Evolutionary conservation across 2,329 filamentous ascomycete species (phyloP).

Genomic region (Botrytis aclada): DNA sequence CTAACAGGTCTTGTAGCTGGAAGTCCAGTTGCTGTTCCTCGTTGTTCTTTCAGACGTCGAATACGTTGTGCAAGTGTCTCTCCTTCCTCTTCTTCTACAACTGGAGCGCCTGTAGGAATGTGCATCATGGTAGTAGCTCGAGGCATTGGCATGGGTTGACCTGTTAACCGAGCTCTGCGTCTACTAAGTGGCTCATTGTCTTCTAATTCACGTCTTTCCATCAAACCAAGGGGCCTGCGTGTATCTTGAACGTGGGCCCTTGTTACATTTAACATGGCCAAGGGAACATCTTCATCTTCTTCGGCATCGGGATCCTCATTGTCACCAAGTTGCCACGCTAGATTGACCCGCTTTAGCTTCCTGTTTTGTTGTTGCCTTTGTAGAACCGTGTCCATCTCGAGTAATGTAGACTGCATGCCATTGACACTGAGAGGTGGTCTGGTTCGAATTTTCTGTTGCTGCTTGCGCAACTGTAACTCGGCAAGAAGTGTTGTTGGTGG

Average conservation of each 20-base stretch:
- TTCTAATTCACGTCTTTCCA: conserved; percentile 80
- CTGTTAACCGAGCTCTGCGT: conserved; percentile 35
- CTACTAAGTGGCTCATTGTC: conserved; percentile 72
- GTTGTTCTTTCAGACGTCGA: conserved; percentile 56
- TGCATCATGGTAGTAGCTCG: conserved; percentile 35
- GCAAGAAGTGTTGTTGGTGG: conserved; percentile 87
- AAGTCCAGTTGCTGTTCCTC: conserved; percentile 42
- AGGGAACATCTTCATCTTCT: conserved; percentile 79
- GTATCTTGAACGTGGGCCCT: conserved; percentile 46
- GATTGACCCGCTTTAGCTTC: conserved; percentile 70
- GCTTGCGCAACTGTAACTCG: conserved; percentile 86
- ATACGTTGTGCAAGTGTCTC: conserved; percentile 67
- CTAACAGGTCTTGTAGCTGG: conserved; percentile 52
- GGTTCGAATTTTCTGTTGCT: conserved; percentile 78
- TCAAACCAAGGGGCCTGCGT: conserved; percentile 66
- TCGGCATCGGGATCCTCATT: conserved; percentile 47
- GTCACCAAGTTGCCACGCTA: conserved; percentile 83
- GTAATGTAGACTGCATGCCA: conserved; percentile 85
- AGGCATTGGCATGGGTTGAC: conserved; percentile 24
- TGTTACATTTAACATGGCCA: conserved; percentile 74
- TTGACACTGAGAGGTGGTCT: conserved; percentile 62
- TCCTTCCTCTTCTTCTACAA: conserved; percentile 46
- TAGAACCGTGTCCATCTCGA: conserved; percentile 87
- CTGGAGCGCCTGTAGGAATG: conserved; percentile 22
- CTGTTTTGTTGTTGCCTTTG: conserved; percentile 77